Evolutionary conservation across 1,284 basidiomycete genomes (phyloP), one percentile per base, ranked within the genome.

Genomic region (Jaminaea rosea): DNA sequence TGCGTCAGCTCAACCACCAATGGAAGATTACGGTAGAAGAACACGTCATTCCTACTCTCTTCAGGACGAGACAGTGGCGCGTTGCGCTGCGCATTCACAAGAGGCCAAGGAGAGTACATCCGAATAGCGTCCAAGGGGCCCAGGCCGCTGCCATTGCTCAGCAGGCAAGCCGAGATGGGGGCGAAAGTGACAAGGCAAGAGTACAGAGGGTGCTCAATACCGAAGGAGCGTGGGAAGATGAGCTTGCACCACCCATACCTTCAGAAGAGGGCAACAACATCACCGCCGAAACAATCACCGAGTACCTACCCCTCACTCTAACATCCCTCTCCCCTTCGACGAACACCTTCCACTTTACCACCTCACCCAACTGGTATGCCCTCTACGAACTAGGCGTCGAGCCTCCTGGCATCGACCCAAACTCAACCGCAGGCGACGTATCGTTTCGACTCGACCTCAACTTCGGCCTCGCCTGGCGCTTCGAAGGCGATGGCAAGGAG

Each of bases 381-480:
- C 51, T 69, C 31, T 68, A 42, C 13, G 39, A 42, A 11, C 17
- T 42, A 23, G 23, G 11, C 6, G n/a, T n/a, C n/a, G n/a, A n/a
- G n/a, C n/a, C n/a, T n/a, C n/a, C n/a, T n/a, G n/a, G n/a, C n/a
- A n/a, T n/a, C n/a, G 19, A 42, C 6, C 17, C 13, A 11, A 13
- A 15, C 39, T 13, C 24, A 13, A 36, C 34, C 21, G 23, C 15
- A 3, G 39, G 39, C 19, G 39, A 42, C 19, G 17, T 17, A 23
- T 13, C 15, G 6, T 42, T 42, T 23, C 46, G 65, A 15, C 59
- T 68, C 21, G 58, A 64, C 28, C 51, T 66, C 37, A 62, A 68
- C 49, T 68, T 66, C 34, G 63, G 59, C 19, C 51, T 68, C 10
- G 60, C 62, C 19, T 68, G 65, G 65, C 54, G 65, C 24, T 68